A percentile compares a stretch with the other conserved stretches of the same genome.
Conservation (phyloP, 192 early-diverging fungal species). For the Backusella tuberculispora region DNA sequence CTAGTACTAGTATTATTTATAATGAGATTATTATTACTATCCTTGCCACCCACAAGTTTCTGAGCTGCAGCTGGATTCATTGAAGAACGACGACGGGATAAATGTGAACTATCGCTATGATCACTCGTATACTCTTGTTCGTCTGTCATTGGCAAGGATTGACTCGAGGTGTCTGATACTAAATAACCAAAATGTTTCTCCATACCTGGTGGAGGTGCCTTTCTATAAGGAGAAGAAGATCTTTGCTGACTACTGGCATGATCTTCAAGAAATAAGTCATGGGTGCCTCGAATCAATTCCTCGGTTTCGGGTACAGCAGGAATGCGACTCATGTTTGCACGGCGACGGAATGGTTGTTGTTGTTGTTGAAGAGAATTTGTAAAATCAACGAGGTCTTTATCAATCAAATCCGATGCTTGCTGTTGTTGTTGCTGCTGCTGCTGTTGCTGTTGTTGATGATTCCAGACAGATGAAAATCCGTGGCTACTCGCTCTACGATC, state of each 20-base stretch:
- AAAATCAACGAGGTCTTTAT: slow-evolving; percentile 22
- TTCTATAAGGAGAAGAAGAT: background rate
- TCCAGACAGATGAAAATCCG: slow-evolving; percentile 17
- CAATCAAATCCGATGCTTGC: background rate
- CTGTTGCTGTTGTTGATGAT: background rate
- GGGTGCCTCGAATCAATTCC: background rate
- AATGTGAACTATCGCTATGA: slow-evolving; percentile 36
- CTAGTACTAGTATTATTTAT: too few species aligned
- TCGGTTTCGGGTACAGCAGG: slow-evolving; percentile 20
- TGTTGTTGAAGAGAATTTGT: slow-evolving; percentile 18
- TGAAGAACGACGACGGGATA: slow-evolving; percentile 17
- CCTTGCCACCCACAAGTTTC: slow-evolving; percentile 24
- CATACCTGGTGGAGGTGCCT: slow-evolving; percentile 14
- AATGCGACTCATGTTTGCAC: slow-evolving; percentile 10
- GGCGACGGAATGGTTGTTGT: slow-evolving; percentile 7
- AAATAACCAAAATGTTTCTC: slow-evolving; percentile 25
- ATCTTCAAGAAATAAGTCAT: slow-evolving; percentile 3
- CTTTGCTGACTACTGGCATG: background rate
- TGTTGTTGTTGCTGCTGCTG: background rate
- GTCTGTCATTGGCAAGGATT: background rate
- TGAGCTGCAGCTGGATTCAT: slow-evolving; percentile 29
- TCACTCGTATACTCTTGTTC: slow-evolving; percentile 35
- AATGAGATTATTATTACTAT: background rate
- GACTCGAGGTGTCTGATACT: background rate
- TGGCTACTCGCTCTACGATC: slow-evolving; percentile 19